A percentile compares a stretch with the other conserved stretches of the same genome.
Conservation (phyloP, 805 yeast genomes). For the Saccharomycopsis sp. region DNA sequence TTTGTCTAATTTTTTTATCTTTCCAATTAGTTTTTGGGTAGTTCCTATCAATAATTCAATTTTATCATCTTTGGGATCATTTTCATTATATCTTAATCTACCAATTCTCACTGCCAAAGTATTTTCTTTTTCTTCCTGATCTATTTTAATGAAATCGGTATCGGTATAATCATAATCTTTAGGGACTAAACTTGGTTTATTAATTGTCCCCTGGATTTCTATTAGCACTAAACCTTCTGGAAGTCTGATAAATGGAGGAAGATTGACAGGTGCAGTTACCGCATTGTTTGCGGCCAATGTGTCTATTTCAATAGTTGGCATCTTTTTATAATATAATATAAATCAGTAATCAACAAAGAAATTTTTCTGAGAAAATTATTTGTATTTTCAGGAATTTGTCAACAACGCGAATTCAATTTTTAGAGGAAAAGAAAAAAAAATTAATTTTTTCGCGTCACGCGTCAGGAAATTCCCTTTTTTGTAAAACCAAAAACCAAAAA, state of each 20-base stretch:
- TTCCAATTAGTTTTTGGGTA: constrained; percentile 60
- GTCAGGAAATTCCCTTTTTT: too few relatives aligned
- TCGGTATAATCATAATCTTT: background rate
- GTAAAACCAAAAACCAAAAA: too few relatives aligned
- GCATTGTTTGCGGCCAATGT: constrained; percentile 3
- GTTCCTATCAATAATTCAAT: constrained; percentile 44
- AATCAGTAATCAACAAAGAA: too few relatives aligned
- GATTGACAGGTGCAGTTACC: too few relatives aligned
- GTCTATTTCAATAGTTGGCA: constrained; percentile 13
- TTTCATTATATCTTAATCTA: background rate
- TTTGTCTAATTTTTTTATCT: constrained; percentile 43
- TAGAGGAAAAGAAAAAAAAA: too few relatives aligned
- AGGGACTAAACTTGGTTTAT: constrained; percentile 4
- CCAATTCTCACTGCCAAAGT: constrained; percentile 14
- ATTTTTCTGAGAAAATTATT: too few relatives aligned
- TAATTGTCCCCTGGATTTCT: constrained; percentile 17
- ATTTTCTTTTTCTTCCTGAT: background rate
- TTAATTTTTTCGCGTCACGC: too few relatives aligned
- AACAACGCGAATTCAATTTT: too few relatives aligned
- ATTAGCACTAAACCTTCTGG: constrained; percentile 14
- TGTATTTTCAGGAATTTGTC: too few relatives aligned
- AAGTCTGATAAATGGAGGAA: constrained; percentile 7
- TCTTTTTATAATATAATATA: too few relatives aligned
- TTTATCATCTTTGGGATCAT: background rate
- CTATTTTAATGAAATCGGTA: background rate